Percentiles rank a stretch among this genome's conserved stretches.
phyloP scores from a whole-genome alignment of 2,329 filamentous ascomycete genomes.

The Phialemoniopsis sp. region DNA sequence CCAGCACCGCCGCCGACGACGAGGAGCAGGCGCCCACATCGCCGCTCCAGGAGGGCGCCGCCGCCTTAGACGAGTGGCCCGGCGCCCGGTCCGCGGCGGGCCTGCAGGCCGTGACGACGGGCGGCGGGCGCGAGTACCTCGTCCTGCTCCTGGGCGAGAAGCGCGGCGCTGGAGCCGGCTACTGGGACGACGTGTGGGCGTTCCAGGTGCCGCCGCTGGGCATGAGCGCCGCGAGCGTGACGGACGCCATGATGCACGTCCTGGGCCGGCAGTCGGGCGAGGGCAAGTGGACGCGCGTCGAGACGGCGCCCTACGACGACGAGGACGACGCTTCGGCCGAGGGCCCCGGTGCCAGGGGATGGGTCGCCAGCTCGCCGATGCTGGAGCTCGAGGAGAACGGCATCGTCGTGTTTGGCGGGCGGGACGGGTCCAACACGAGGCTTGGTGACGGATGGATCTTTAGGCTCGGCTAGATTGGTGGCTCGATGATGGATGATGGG shows the following conservation, averaged over 20 bases:
- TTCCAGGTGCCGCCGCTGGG: conserved; percentile 56
- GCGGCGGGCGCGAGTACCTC: conserved; percentile 58
- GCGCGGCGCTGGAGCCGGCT: conserved; percentile 42
- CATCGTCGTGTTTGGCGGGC: conserved; percentile 57
- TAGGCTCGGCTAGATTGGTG: conserved; percentile 36
- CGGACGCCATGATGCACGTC: conserved; percentile 49
- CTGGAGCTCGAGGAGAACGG: conserved; percentile 56
- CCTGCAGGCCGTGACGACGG: conserved; percentile 52
- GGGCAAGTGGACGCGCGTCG: conserved; percentile 52
- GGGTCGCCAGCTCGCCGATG: conserved; percentile 53
- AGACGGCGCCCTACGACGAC: conserved; percentile 43
- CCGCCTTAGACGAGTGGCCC: conserved; percentile 34
- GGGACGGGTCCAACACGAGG: conserved; percentile 44
- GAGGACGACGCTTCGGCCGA: conserved; percentile 37
- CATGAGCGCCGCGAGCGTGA: conserved; percentile 50
- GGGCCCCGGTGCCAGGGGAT: conserved; percentile 50
- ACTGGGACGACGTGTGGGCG: conserved; percentile 59
- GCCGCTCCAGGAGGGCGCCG: conserved; percentile 4
- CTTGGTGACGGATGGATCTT: conserved; percentile 63
- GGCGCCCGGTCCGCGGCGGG: conserved; percentile 48
- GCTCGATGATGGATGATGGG: neutral
- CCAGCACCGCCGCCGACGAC: conserved; percentile 18
- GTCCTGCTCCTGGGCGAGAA: conserved; percentile 58
- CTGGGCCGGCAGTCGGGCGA: conserved; percentile 51
- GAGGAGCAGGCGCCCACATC: conserved; percentile 21